Base-by-base conservation (phyloP, 108 stramenopile genomes). In the Seminavis robusta region DNA sequence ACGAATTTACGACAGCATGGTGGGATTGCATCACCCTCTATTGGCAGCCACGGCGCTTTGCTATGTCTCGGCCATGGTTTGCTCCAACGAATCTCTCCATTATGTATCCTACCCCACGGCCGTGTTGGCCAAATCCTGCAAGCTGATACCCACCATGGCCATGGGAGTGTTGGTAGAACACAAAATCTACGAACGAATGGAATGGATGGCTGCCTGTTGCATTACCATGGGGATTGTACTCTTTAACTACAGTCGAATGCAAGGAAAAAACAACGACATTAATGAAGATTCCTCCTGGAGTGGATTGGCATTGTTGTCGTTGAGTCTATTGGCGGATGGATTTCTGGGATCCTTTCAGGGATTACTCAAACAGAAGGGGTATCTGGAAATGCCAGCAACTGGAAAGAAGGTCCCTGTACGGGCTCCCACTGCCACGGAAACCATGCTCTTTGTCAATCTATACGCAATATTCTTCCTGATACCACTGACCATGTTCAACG, bases 91-190 rank as follows among this genome's bases (percentile, higher is more conserved):
- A 60, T 68, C 84, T 7, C 60, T 94, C 2, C 77, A 69, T n/a
- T 88, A 73, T 49, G 92, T 94, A 4, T 83, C 88, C 1, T 97
- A 94, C 63, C 96, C 96, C 9, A 86, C 92, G 23, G 89, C 88
- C 40, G 90, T 94, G 0, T 71, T 97, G 65, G 94, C 89, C 17
- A 97, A 97, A 73, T 80, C 80, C 34, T 92, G 92, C 53, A 97
- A 97, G 77, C 73, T 97, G 19, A 90, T 97, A 17, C 96, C 96
- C 9, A 94, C 91, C 25, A 95, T 97, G 92, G 40, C 87, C 1
- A 83, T 82, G 38, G 87, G 87, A 24, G 69, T 63, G 52, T 48
- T 90, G 6, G 61, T 86, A 1, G 88, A 89, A 51, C 28, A 28
- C 25, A 31, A 58, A 23, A 33, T 65, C 25, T 88, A 90, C 59